These are phyloP conservation scores for Zizania palustris DNA, from an alignment of 202 grass and related monocot species.

Conservation along the genomic window DNA sequence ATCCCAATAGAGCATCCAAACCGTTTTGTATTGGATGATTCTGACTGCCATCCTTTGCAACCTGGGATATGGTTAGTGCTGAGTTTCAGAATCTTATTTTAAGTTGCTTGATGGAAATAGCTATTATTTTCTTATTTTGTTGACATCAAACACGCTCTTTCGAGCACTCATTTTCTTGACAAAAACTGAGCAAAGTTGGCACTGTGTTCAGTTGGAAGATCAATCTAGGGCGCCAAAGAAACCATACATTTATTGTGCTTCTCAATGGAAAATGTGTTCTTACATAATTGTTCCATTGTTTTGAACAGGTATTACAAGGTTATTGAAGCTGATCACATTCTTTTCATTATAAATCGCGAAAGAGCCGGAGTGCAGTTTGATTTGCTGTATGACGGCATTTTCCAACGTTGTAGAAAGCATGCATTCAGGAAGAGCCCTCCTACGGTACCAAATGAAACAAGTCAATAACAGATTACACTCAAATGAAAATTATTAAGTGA, in stretches of 20 bases:
- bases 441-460: constrained; percentile 65
- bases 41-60: constrained; percentile 47
- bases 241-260: not conserved
- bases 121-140: not conserved
- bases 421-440: constrained; percentile 60
- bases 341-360: constrained; percentile 93
- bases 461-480: constrained; percentile 48
- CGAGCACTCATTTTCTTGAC: constrained; percentile 2
- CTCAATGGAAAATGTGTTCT: not conserved
- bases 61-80: constrained; percentile 82
- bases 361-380: constrained; percentile 96
- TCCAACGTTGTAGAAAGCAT: constrained; percentile 89
- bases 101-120: constrained; percentile 25
- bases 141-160: not conserved
- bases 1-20: constrained; percentile 72
- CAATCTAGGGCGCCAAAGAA: not conserved
- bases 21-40: constrained; percentile 47
- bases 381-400: constrained; percentile 91
- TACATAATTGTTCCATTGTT: constrained; percentile 3
- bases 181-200: not conserved
- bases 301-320: constrained; percentile 88
- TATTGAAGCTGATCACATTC: constrained; percentile 90
- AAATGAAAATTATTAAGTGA: constrained; percentile 35
- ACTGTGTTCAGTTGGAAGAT: constrained; percentile 13
- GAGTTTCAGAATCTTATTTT: constrained; percentile 26